These are phyloP conservation scores for Gillenia trifoliata DNA, from an alignment of 306 rosid species.

Conservation along the genomic window DNA sequence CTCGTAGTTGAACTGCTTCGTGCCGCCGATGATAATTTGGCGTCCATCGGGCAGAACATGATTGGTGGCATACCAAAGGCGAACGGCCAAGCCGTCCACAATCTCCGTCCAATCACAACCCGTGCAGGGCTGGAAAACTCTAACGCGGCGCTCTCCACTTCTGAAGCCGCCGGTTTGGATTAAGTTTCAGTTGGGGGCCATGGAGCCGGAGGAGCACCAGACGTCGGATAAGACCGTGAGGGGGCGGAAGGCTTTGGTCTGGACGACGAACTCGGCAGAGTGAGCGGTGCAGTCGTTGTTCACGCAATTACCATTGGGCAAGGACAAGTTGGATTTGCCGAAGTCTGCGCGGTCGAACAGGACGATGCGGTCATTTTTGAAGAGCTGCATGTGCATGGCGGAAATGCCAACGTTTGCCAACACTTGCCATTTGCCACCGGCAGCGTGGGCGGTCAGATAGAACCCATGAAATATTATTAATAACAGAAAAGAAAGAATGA, in stretches of 20 bases:
- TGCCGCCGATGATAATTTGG: conserved; percentile 56
- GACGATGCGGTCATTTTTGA: conserved; percentile 52
- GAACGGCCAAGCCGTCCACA: conserved; percentile 5
- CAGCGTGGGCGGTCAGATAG: background rate
- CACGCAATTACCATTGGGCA: conserved; percentile 47
- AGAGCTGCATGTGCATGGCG: conserved; percentile 89
- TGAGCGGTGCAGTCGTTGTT: conserved; percentile 74
- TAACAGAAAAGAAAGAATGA: background rate
- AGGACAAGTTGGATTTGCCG: conserved; percentile 50
- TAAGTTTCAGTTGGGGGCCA: conserved; percentile 33
- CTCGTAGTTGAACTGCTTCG: conserved; percentile 47
- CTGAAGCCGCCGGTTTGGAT: conserved; percentile 73
- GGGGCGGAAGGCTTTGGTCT: conserved; percentile 47
- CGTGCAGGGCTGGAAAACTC: conserved; percentile 37
- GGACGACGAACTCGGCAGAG: conserved; percentile 59
- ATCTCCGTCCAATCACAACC: conserved; percentile 48
- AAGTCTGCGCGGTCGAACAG: conserved; percentile 77
- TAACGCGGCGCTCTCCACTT: conserved; percentile 38
- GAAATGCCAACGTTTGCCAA: conserved; percentile 8
- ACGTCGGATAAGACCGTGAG: conserved; percentile 53
- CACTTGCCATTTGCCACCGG: conserved; percentile 9
- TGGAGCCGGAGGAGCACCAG: conserved; percentile 82
- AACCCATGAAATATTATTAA: background rate
- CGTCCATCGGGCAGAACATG: conserved; percentile 56
- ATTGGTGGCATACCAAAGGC: conserved; percentile 59